Conservation (phyloP, 2,329 filamentous ascomycete species). For the Aspergillaceae sp. region DNA sequence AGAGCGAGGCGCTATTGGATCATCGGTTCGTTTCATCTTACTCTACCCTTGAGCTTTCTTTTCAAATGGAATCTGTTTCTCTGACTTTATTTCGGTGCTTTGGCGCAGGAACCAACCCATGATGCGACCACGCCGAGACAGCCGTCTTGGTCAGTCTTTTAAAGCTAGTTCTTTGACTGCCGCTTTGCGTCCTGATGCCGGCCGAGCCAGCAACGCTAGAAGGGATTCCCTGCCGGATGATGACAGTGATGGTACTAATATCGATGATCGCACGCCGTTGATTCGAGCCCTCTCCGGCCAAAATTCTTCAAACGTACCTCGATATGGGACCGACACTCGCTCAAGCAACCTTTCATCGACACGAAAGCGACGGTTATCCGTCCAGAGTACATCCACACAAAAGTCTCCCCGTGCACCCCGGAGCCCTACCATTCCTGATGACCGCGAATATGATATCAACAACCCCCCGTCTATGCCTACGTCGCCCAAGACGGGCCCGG, state of each 20-base stretch:
- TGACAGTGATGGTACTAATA: constrained; percentile 22
- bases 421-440: constrained; percentile 15
- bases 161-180: constrained; percentile 26
- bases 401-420: constrained; percentile 17
- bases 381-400: constrained; percentile 20
- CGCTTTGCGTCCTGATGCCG: constrained; percentile 39
- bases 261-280: constrained; percentile 49
- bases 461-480: constrained; percentile 56
- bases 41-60: not conserved
- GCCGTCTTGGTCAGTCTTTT: constrained; percentile 33
- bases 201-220: constrained; percentile 23
- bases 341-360: constrained; percentile 15
- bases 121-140: constrained; percentile 56
- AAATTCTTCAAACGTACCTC: constrained; percentile 23
- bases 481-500: constrained; percentile 47
- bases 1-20: constrained; percentile 80
- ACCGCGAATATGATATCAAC: constrained; percentile 52
- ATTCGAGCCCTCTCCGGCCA: constrained; percentile 30
- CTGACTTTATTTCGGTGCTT: too few species aligned
- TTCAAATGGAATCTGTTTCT: too few species aligned
- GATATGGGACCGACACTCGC: constrained; percentile 26
- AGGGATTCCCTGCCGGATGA: constrained; percentile 10
- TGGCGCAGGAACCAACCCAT: constrained; percentile 47
- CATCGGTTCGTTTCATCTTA: constrained; percentile 53
- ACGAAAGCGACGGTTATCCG: constrained; percentile 19